These are phyloP conservation scores for Scedosporium boydii DNA, from an alignment of 2,329 filamentous ascomycete genomes.

Conservation along the genomic window DNA sequence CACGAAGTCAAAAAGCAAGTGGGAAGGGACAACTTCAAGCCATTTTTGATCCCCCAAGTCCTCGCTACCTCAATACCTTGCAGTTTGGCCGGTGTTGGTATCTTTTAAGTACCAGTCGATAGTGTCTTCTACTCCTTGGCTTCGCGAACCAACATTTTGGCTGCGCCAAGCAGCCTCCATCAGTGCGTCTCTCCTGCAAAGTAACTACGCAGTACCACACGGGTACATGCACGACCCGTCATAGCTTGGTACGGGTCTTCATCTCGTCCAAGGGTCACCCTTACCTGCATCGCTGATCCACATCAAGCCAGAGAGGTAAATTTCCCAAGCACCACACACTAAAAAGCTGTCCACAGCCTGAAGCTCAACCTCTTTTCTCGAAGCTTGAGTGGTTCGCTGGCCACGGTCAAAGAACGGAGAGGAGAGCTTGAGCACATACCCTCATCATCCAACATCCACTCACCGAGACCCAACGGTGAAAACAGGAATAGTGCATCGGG, in stretches of 20 bases:
- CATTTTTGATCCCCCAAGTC: background rate
- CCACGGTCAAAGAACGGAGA: background rate
- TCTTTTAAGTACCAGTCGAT: background rate
- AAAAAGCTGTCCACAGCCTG: background rate
- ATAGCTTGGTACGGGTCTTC: background rate
- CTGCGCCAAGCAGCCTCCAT: background rate
- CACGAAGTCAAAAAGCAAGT: background rate
- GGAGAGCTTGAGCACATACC: background rate
- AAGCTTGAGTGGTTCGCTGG: background rate
- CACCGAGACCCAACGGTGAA: background rate
- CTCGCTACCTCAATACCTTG: background rate
- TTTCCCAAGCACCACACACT: background rate
- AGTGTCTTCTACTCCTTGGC: background rate
- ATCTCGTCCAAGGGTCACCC: background rate
- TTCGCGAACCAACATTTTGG: background rate
- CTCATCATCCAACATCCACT: background rate
- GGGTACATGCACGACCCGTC: background rate
- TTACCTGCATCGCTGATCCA: background rate
- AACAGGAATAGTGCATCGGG: background rate
- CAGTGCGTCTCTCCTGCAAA: background rate
- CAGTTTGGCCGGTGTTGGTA: background rate
- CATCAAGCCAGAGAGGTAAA: constrained; percentile 1
- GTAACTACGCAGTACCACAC: background rate
- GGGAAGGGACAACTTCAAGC: background rate
- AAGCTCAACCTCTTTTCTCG: background rate